Conservation (phyloP, 345 rosid species). For the Arabidopsis arenosa region DNA sequence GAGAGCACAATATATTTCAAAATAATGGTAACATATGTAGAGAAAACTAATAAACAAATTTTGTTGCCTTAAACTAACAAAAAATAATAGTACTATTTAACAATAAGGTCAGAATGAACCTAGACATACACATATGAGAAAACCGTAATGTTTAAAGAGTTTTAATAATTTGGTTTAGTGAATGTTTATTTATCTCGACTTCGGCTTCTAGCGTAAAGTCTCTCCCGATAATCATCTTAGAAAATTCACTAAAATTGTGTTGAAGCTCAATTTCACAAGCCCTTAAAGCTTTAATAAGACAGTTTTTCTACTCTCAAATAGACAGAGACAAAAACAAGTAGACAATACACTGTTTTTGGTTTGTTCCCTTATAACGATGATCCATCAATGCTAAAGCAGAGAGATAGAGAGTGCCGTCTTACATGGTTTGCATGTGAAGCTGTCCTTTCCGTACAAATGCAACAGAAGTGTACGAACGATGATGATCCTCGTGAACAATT, state of each 20-base stretch:
- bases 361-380: slow-evolving; percentile 1
- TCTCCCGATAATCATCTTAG: neutral
- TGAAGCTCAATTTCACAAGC: neutral
- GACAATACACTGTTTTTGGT: slow-evolving; percentile 1
- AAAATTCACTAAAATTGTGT: neutral
- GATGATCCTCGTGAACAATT: neutral
- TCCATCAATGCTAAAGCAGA: slow-evolving; percentile 11
- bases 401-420: neutral
- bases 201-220: neutral
- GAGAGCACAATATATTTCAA: neutral
- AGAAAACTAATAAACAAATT: too few relatives aligned
- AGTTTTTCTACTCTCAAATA: neutral
- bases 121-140: neutral
- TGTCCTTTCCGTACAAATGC: slow-evolving; percentile 22
- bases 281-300: neutral
- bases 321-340: neutral
- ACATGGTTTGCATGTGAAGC: neutral
- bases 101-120: slow-evolving; percentile 1
- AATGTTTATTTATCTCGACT: neutral
- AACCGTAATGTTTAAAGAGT: neutral
- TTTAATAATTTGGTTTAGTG: neutral
- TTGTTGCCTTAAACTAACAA: neutral
- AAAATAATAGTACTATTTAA: neutral
- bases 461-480: neutral
- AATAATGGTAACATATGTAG: neutral